Base-by-base conservation (phyloP, 345 rosid species). In the Citrus inodora region DNA sequence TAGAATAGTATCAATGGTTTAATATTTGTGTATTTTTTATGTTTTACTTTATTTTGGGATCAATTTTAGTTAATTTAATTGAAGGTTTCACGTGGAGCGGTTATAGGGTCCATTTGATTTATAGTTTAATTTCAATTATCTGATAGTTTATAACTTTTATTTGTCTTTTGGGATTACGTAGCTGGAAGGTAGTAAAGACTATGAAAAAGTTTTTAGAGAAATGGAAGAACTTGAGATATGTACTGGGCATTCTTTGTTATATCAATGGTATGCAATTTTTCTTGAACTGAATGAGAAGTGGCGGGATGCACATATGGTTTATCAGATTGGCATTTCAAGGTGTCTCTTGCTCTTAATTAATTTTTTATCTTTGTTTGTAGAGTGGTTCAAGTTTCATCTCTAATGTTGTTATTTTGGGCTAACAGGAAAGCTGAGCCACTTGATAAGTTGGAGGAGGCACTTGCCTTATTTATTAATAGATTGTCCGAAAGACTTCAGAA, bases 271-370 rank as follows among this genome's bases (percentile, higher is more conserved):
- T 67, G 97, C 98, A 22, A 62, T 82, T 38, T 87, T 94, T 73
- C 97, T 96, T 38, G 98, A 96, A 86, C 86, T 86, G 32, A 94
- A 89, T 82, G 97, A 90, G 82, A 84, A 83, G 63, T 92, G 93
- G 94, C 80, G 67, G 67, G 88, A 89, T 71, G 95, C 97, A 27
- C 62, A 86, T 75, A 78, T 55, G 80, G 91, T 91, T 79, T 94
- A 92, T 85, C 91, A 83, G 72, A 85, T 80, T 72, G 99, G 98
- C 65, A 90, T 96, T 76, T 82, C 82, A 62, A 91, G 97, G 99
- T 91, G 70, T 74, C 62, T 71, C 46, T 24, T 80, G 42, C 59
- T 77, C 75, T 56, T 59, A 73, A 35, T 30, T 51, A 30, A 27
- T 0, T 8, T 46, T 40, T 30, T 53, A 9, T 14, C 9, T 60